A percentile compares a stretch with the other conserved stretches of the same genome.
phyloP scores from a whole-genome alignment of 2,329 filamentous ascomycete genomes.

The Bipolaris victoriae region DNA sequence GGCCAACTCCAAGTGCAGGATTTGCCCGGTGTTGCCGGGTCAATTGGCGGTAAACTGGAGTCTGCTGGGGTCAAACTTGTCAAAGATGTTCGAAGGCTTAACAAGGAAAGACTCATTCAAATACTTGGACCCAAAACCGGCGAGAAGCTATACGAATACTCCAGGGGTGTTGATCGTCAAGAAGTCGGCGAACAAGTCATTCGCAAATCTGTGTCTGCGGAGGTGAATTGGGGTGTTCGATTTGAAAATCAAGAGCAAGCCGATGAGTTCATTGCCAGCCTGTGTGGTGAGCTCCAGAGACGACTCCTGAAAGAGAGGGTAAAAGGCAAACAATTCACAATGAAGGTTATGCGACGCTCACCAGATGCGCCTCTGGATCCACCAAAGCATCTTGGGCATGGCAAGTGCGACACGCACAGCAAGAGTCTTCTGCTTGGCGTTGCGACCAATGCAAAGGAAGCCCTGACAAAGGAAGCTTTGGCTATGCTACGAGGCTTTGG shows the following conservation, averaged over 20 bases:
- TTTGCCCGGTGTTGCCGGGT: constrained; percentile 90
- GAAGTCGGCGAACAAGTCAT: constrained; percentile 86
- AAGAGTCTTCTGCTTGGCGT: constrained; percentile 85
- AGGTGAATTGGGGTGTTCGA: constrained; percentile 97
- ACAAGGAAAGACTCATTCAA: constrained; percentile 75
- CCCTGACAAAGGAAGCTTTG: constrained; percentile 82
- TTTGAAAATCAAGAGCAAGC: constrained; percentile 92
- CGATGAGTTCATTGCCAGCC: constrained; percentile 84
- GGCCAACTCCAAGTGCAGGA: constrained; percentile 78
- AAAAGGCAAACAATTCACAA: constrained; percentile 84
- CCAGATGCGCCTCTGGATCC: constrained; percentile 88
- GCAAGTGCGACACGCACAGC: constrained; percentile 92
- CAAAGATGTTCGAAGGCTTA: constrained; percentile 77
- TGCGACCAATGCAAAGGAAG: constrained; percentile 75
- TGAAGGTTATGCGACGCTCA: constrained; percentile 93
- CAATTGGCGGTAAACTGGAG: constrained; percentile 84
- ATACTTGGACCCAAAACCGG: constrained; percentile 90
- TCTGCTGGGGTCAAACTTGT: constrained; percentile 83
- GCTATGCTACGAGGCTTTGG: constrained; percentile 80
- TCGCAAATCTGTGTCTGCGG: constrained; percentile 93
- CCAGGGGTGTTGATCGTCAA: constrained; percentile 81
- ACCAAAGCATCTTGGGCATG: constrained; percentile 91
- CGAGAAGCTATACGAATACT: constrained; percentile 87
- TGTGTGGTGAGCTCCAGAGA: constrained; percentile 84
- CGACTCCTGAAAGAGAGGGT: constrained; percentile 82